These are phyloP conservation scores for Pleurotus platypus DNA, from an alignment of 768 basidiomycete species.

Conservation along the genomic window DNA sequence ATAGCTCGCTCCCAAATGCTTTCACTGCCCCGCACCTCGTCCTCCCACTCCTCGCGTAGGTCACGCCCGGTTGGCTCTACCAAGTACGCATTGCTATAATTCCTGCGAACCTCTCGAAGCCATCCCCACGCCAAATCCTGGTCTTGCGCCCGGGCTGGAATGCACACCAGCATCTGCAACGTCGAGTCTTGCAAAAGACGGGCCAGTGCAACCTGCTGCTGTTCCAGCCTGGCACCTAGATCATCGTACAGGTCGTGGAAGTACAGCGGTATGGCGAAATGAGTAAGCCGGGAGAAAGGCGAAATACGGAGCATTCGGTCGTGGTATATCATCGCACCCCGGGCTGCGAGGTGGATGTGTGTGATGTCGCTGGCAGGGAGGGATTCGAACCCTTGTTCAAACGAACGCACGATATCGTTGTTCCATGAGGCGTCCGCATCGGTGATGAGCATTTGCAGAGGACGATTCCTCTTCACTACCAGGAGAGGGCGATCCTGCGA, in stretches of 20 bases:
- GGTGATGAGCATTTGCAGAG: slow-evolving; percentile 14
- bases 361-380: slow-evolving; percentile 19
- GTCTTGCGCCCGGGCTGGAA: slow-evolving; percentile 10
- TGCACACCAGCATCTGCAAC: slow-evolving; percentile 14
- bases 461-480: slow-evolving; percentile 1
- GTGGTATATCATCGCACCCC: slow-evolving; percentile 10
- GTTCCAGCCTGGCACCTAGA: no score
- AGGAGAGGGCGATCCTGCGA: background rate
- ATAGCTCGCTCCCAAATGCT: slow-evolving; percentile 21
- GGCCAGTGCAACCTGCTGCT: slow-evolving; percentile 3
- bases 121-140: slow-evolving; percentile 12
- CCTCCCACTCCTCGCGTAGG: slow-evolving; percentile 21
- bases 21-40: slow-evolving; percentile 19
- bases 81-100: slow-evolving; percentile 8
- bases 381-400: background rate
- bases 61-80: slow-evolving; percentile 7
- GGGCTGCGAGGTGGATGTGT: slow-evolving; percentile 15
- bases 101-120: slow-evolving; percentile 11
- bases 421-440: slow-evolving; percentile 13
- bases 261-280: slow-evolving; percentile 19
- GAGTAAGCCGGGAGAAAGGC: slow-evolving; percentile 16
- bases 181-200: slow-evolving; percentile 12
- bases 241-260: slow-evolving; percentile 11
- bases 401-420: background rate
- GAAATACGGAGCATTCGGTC: slow-evolving; percentile 10